These are phyloP conservation scores for Dactylellina parvicollis DNA, from an alignment of 2,329 filamentous ascomycete species.

Conservation along the genomic window DNA sequence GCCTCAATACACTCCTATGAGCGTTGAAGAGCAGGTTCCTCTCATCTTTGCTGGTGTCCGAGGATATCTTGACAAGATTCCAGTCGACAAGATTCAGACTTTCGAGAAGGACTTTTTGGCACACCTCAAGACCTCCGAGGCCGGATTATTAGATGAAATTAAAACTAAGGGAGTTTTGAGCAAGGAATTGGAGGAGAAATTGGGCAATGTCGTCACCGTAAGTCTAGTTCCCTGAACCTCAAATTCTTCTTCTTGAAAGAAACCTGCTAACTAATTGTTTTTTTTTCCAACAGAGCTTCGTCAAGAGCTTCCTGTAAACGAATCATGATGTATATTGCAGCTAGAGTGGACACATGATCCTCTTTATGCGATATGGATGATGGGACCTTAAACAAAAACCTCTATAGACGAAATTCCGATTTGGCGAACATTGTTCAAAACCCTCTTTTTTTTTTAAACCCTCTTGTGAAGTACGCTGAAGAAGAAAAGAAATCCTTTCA, in stretches of 20 bases:
- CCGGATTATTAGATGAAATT: slow-evolving; percentile 82
- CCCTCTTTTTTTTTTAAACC: slow-evolving; percentile 14
- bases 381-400: slow-evolving; percentile 37
- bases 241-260: neutral
- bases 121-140: slow-evolving; percentile 90
- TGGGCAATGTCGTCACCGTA: slow-evolving; percentile 75
- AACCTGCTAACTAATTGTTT: slow-evolving; percentile 7
- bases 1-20: slow-evolving; percentile 99
- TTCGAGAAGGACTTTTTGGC: slow-evolving; percentile 94
- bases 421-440: slow-evolving; percentile 32
- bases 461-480: slow-evolving; percentile 39
- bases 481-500: slow-evolving; percentile 37
- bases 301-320: slow-evolving; percentile 56
- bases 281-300: slow-evolving; percentile 52
- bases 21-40: slow-evolving; percentile 99
- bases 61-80: slow-evolving; percentile 87
- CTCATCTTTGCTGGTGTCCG: slow-evolving; percentile 99
- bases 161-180: slow-evolving; percentile 95
- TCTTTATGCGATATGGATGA: slow-evolving; percentile 56
- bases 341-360: slow-evolving; percentile 12
- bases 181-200: slow-evolving; percentile 88
- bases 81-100: slow-evolving; percentile 86
- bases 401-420: slow-evolving; percentile 40
- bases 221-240: too few species aligned
- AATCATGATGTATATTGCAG: slow-evolving; percentile 38